These are phyloP conservation scores for Cylindrotheca closterium DNA, from an alignment of 108 stramenopile genomes.

Conservation along the genomic window DNA sequence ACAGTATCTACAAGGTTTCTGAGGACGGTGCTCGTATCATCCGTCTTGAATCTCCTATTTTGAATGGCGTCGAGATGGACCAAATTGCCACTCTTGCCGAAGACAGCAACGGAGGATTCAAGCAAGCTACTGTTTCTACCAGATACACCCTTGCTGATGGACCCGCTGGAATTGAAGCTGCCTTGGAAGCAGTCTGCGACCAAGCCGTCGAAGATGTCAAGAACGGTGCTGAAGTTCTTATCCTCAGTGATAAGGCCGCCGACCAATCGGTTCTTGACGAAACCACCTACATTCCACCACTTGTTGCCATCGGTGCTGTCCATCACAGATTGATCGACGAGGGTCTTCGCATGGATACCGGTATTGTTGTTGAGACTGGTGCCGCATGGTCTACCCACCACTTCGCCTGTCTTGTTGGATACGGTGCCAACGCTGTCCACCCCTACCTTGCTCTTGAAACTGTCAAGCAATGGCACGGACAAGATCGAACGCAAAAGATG, in stretches of 20 bases:
- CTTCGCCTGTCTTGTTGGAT: conserved; percentile 92
- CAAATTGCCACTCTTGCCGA: conserved; percentile 48
- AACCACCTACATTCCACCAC: conserved; percentile 88
- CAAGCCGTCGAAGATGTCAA: conserved; percentile 80
- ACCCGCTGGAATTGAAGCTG: conserved; percentile 79
- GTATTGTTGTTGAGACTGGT: conserved; percentile 92
- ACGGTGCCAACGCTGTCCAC: conserved; percentile 94
- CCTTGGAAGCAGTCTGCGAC: conserved; percentile 83
- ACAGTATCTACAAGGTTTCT: conserved; percentile 91
- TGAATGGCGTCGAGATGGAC: conserved; percentile 78
- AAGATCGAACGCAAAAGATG: conserved; percentile 77
- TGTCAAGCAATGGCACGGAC: conserved; percentile 85
- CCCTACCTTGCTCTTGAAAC: conserved; percentile 95
- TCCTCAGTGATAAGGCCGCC: conserved; percentile 85
- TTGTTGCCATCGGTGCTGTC: conserved; percentile 93
- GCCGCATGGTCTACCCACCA: conserved; percentile 94
- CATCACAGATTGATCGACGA: conserved; percentile 94
- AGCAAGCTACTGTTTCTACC: conserved; percentile 76
- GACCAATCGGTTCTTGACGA: conserved; percentile 58
- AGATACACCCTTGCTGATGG: conserved; percentile 80
- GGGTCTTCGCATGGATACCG: conserved; percentile 90
- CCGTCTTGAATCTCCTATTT: conserved; percentile 77
- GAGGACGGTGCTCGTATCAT: conserved; percentile 84
- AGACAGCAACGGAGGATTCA: conserved; percentile 79
- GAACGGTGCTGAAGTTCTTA: conserved; percentile 85